Evolutionary conservation across 805 yeast species (phyloP).

Genomic region (Yarrowia hollandica): DNA sequence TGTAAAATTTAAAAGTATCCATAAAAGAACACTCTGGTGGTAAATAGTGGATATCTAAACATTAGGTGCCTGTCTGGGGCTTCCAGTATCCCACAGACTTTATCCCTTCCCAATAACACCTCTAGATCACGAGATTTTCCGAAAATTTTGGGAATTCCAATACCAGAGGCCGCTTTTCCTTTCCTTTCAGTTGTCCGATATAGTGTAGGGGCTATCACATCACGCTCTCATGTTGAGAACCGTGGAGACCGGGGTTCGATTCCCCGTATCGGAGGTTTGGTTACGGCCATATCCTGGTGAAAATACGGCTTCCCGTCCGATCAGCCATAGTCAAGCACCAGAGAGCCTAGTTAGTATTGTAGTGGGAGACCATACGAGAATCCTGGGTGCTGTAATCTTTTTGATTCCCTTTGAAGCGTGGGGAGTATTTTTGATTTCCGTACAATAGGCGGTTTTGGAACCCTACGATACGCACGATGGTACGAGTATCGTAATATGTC

Average conservation of each 20-base stretch:
- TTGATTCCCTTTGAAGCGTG: neutral
- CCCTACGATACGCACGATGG: too few relatives aligned
- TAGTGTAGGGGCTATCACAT: slow-evolving; percentile 29
- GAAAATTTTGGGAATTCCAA: neutral
- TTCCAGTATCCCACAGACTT: neutral
- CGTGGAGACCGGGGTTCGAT: slow-evolving; percentile 30
- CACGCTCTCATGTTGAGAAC: slow-evolving; percentile 27
- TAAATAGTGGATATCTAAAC: too few relatives aligned
- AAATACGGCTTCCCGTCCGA: slow-evolving; percentile 26
- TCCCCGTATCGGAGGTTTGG: slow-evolving; percentile 28
- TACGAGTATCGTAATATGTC: too few relatives aligned
- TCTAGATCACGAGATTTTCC: neutral
- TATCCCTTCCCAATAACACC: neutral
- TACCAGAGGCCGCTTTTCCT: neutral
- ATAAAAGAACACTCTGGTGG: too few relatives aligned
- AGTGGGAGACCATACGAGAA: slow-evolving; percentile 26
- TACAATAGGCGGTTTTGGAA: too few relatives aligned
- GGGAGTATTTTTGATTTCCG: too few relatives aligned
- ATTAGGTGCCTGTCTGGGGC: too few relatives aligned
- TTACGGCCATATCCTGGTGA: slow-evolving; percentile 24
- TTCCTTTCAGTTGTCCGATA: neutral
- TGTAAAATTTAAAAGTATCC: too few relatives aligned
- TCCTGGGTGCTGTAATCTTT: slow-evolving; percentile 26
- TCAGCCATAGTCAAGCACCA: slow-evolving; percentile 26
- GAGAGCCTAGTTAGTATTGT: slow-evolving; percentile 25